Percentiles rank a stretch among this genome's conserved stretches.
Conservation (phyloP, 1,284 basidiomycete genomes). For the Fomitiporia mediterranea region DNA sequence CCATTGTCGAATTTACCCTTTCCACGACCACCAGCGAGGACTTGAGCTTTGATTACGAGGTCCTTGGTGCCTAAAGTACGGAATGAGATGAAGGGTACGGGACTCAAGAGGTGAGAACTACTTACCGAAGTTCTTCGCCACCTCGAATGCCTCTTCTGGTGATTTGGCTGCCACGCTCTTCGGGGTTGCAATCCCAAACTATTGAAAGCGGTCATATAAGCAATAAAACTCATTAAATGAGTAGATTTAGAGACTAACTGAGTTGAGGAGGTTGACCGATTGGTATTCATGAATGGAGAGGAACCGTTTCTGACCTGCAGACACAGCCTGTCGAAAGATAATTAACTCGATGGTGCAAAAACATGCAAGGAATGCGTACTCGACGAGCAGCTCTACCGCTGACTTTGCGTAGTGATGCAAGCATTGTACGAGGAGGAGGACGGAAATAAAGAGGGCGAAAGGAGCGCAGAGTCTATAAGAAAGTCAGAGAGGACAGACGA, state of each 20-base stretch:
- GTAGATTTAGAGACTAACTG: conserved; percentile 45
- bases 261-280: conserved; percentile 91
- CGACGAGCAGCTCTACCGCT: conserved; percentile 42
- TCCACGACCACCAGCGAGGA: conserved; percentile 96
- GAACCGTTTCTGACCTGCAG: conserved; percentile 84
- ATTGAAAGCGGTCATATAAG: conserved; percentile 9
- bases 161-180: conserved; percentile 86
- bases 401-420: conserved; percentile 58
- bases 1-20: conserved; percentile 98
- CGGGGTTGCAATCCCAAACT: conserved; percentile 98
- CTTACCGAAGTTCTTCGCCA: conserved; percentile 82
- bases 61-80: conserved; percentile 50
- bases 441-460: conserved; percentile 17
- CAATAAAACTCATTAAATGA: not conserved
- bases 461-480: conserved; percentile 10
- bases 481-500: not conserved
- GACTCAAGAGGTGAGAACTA: not conserved
- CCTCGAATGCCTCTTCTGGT: conserved; percentile 85
- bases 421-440: conserved; percentile 41
- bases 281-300: conserved; percentile 99
- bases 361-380: not conserved
- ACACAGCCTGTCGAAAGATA: conserved; percentile 43
- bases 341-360: not conserved
- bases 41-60: conserved; percentile 97
- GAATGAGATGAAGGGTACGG: not conserved